These are phyloP conservation scores for Codiaeum variegatum DNA, from an alignment of 441 rosid species.

Conservation along the genomic window DNA sequence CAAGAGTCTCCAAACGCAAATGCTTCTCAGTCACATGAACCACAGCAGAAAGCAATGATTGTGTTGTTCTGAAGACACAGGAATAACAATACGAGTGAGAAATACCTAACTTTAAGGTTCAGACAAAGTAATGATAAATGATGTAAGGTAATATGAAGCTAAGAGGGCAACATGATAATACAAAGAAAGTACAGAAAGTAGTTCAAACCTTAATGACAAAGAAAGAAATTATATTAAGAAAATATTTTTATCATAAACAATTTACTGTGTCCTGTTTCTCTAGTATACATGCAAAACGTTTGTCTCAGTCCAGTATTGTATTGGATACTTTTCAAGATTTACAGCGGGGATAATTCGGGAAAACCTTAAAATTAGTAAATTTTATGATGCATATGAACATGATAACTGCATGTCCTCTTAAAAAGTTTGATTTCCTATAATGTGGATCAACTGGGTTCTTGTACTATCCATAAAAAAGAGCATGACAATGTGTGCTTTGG, in stretches of 20 bases:
- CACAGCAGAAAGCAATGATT: slow-evolving; percentile 86
- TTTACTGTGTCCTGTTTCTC: background rate
- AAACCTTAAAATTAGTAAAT: background rate
- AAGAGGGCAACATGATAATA: background rate
- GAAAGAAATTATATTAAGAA: background rate
- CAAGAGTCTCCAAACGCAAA: slow-evolving; percentile 86
- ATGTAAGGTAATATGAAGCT: background rate
- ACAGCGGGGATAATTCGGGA: background rate
- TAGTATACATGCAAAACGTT: background rate
- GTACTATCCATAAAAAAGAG: background rate
- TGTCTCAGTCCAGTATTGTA: background rate
- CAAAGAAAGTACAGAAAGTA: background rate
- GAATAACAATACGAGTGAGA: background rate
- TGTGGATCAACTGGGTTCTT: background rate
- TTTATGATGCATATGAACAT: background rate
- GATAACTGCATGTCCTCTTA: background rate
- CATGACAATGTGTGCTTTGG: background rate
- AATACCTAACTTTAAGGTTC: background rate
- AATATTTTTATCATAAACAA: background rate
- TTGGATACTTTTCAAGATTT: background rate
- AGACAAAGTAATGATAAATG: background rate
- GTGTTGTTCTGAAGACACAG: slow-evolving; percentile 70
- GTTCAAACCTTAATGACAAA: background rate
- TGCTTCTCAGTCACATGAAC: slow-evolving; percentile 88
- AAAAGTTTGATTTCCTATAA: slow-evolving; percentile 3